Evolutionary conservation across 2,329 filamentous ascomycete species (phyloP), one percentile per base, ranked within the genome.

Genomic region (Sclerotinia glacialis): DNA sequence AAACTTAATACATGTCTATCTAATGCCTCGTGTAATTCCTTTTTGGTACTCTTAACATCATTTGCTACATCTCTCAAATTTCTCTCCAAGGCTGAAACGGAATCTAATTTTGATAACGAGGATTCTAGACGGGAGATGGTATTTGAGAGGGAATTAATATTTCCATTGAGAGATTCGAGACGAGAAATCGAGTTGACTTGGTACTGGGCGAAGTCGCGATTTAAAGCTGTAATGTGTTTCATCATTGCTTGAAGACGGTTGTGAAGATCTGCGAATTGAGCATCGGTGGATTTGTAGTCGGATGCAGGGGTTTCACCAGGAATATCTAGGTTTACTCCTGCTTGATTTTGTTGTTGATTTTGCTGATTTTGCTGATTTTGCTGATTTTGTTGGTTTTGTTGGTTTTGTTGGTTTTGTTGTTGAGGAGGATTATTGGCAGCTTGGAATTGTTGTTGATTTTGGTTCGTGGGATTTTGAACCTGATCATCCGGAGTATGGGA

Each of bases 221-320:
- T 87, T 66, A 92, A 81, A 71, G 83, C 83, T 26, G 83, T 82
- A 52, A 92, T 79, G 73, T 90, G 87, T 78, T 92, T 88, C 77
- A 86, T 87, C 67, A 92, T 82, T 72, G 81, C 83, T 77, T 93
- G 92, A 23, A 98, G 81, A 42, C 93, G 90, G 80, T 90, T 90
- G 81, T 96, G 90, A 18, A 98, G 83, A 76, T 97, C 93, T 44
- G 84, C 83, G 76, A 97, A 94, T 77, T 97, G 92, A 65, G 82
- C 78, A 49, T 80, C 79, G 2, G 81, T 78, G 73, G 73, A 80
- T 76, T 69, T 78, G 74, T 72, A 81, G 75, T 78, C 77, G 68
- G 72, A 78, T 2, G 75, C 74, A 31, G 76, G 75, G 55, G 73
- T 67, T 68, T 75, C 72, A 54, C 79, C 78, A 74, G 83, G 83